Evolutionary conservation across 495 filamentous ascomycete genomes (phyloP).

Genomic region (Chaetomium fimeti): DNA sequence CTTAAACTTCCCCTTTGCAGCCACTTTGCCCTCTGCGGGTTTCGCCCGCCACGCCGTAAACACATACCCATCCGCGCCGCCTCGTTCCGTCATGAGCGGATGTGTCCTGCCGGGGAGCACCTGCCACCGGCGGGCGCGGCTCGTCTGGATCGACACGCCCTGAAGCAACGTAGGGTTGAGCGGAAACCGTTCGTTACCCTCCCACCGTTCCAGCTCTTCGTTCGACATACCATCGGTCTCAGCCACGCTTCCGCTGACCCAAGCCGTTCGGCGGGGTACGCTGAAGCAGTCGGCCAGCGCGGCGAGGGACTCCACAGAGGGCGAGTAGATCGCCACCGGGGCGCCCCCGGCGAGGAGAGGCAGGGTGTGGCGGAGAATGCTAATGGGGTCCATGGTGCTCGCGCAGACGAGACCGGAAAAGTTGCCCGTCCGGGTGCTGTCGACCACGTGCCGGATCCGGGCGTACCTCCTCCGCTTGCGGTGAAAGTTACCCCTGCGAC

Average conservation of each 20-base stretch:
- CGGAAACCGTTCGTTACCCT: conserved; percentile 67
- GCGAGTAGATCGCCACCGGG: conserved; percentile 78
- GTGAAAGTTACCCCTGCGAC: conserved; percentile 74
- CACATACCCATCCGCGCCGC: conserved; percentile 87
- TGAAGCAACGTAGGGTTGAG: conserved; percentile 81
- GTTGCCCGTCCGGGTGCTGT: conserved; percentile 67
- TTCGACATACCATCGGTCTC: conserved; percentile 38
- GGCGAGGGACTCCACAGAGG: conserved; percentile 71
- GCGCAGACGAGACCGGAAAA: conserved; percentile 84
- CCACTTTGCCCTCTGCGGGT: conserved; percentile 72
- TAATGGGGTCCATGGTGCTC: conserved; percentile 73
- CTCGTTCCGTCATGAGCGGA: conserved; percentile 83
- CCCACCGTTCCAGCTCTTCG: conserved; percentile 48
- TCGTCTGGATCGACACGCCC: conserved; percentile 74
- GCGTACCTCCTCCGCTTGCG: conserved; percentile 84
- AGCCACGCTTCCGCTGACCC: conserved; percentile 44
- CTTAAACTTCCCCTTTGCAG: conserved; percentile 75
- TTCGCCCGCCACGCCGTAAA: conserved; percentile 80
- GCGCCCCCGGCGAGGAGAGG: conserved; percentile 82
- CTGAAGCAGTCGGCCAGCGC: conserved; percentile 77
- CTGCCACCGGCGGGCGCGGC: conserved; percentile 75
- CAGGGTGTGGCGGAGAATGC: conserved; percentile 67
- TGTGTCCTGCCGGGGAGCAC: conserved; percentile 90
- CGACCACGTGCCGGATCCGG: conserved; percentile 62
- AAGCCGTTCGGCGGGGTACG: conserved; percentile 70